These are phyloP conservation scores for Chenopodium formosanum DNA, from an alignment of 148 eudicot genomes.

Conservation along the genomic window DNA sequence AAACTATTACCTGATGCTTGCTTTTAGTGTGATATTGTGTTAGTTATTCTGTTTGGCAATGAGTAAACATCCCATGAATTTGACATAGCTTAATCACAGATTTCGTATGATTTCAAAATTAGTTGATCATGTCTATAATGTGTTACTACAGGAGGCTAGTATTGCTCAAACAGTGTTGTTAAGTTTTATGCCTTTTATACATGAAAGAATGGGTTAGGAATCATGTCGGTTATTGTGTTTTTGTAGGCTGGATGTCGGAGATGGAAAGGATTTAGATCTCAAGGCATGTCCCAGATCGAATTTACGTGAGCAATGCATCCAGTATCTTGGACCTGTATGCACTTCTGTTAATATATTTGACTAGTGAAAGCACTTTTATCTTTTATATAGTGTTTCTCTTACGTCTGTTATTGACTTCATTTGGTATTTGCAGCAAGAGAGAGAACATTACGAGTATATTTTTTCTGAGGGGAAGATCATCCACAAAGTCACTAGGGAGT, in stretches of 20 bases:
- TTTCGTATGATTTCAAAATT: neutral
- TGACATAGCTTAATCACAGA: neutral
- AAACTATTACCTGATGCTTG: neutral
- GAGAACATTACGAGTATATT: conserved; percentile 65
- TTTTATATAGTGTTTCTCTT: neutral
- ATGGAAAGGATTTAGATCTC: conserved; percentile 80
- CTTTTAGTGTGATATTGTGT: neutral
- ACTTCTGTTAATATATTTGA: conserved; percentile 15
- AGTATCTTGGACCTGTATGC: conserved; percentile 96
- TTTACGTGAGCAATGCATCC: conserved; percentile 77
- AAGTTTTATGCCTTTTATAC: neutral
- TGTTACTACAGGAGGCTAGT: neutral
- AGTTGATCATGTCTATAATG: neutral
- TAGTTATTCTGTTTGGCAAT: neutral
- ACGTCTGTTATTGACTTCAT: neutral
- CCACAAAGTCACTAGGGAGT: conserved; percentile 45
- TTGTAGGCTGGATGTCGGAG: conserved; percentile 90
- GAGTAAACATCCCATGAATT: neutral
- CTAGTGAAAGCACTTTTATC: conserved; percentile 10
- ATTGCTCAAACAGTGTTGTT: neutral
- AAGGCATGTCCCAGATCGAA: conserved; percentile 69
- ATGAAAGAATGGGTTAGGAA: neutral
- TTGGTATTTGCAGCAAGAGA: conserved; percentile 63
- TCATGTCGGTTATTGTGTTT: neutral
- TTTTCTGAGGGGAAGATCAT: conserved; percentile 61